A percentile compares a stretch with the other conserved stretches of the same genome.
These are phyloP conservation scores for Parastagonospora avenae DNA, from an alignment of 2,329 filamentous ascomycete genomes.

Conservation along the genomic window DNA sequence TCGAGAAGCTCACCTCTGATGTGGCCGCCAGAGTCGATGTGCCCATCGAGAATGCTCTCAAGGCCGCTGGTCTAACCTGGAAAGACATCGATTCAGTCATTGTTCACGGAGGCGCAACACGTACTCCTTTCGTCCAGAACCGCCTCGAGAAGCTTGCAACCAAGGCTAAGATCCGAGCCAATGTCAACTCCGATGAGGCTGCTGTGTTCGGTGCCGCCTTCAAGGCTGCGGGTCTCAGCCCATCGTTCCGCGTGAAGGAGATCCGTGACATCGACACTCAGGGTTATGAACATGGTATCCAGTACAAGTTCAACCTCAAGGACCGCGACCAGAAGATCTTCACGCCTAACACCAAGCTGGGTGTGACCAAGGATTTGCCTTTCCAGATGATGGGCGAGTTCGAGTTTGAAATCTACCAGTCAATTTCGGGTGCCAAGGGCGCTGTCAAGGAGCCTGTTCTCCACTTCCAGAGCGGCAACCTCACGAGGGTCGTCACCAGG, in stretches of 20 bases:
- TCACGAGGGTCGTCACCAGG: constrained; percentile 80
- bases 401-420: constrained; percentile 77
- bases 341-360: constrained; percentile 74
- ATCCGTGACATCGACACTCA: constrained; percentile 82
- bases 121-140: constrained; percentile 94
- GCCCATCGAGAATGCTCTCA: constrained; percentile 76
- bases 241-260: constrained; percentile 97
- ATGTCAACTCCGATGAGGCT: constrained; percentile 96
- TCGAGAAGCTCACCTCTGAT: constrained; percentile 75
- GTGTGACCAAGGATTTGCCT: constrained; percentile 80
- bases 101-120: constrained; percentile 85
- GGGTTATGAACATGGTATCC: constrained; percentile 74
- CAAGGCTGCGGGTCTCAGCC: constrained; percentile 88
- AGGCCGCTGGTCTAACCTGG: constrained; percentile 72
- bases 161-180: constrained; percentile 81
- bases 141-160: constrained; percentile 78
- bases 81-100: constrained; percentile 86
- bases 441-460: constrained; percentile 65
- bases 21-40: constrained; percentile 71
- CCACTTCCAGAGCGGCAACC: constrained; percentile 76
- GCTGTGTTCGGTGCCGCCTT: constrained; percentile 96
- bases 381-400: constrained; percentile 86
- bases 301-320: constrained; percentile 73
- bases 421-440: constrained; percentile 58
- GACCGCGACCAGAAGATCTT: constrained; percentile 82